Evolutionary conservation across 2,329 filamentous ascomycete genomes (phyloP).

Genomic region (Fusarium sp.): DNA sequence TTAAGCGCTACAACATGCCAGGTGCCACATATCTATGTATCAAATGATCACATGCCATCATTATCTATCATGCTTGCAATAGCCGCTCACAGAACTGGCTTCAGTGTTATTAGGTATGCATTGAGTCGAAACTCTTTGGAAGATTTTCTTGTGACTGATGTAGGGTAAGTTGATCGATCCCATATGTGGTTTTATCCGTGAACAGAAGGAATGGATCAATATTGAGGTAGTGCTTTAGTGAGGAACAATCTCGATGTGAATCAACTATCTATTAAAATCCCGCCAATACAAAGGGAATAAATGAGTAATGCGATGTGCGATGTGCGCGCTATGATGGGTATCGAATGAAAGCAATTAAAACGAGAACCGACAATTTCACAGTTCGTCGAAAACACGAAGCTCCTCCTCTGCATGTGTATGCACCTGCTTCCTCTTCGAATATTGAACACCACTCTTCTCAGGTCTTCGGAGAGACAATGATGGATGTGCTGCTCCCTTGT

Average conservation of each 20-base stretch:
- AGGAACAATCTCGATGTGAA: background rate
- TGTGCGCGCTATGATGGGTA: constrained; percentile 16
- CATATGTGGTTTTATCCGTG: background rate
- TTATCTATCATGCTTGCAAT: background rate
- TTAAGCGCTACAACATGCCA: background rate
- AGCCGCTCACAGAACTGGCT: background rate
- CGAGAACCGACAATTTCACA: constrained; percentile 43
- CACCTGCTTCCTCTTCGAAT: constrained; percentile 40
- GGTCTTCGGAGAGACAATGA: constrained; percentile 29
- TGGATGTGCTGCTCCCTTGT: constrained; percentile 33
- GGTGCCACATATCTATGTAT: too few relatives aligned
- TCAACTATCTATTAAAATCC: background rate
- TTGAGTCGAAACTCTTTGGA: background rate
- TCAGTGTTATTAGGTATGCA: background rate
- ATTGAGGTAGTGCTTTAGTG: background rate
- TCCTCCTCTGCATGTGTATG: constrained; percentile 45
- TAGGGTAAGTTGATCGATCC: background rate
- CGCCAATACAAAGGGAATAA: background rate
- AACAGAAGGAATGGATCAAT: background rate
- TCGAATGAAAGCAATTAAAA: constrained; percentile 4
- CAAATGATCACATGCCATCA: background rate
- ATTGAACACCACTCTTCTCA: constrained; percentile 34
- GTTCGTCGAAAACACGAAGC: constrained; percentile 56
- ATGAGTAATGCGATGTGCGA: background rate
- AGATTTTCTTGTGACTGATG: background rate